A percentile compares a stretch with the other conserved stretches of the same genome.
phyloP scores from a whole-genome alignment of 768 basidiomycete species.

The Leccinum rimulosum region DNA sequence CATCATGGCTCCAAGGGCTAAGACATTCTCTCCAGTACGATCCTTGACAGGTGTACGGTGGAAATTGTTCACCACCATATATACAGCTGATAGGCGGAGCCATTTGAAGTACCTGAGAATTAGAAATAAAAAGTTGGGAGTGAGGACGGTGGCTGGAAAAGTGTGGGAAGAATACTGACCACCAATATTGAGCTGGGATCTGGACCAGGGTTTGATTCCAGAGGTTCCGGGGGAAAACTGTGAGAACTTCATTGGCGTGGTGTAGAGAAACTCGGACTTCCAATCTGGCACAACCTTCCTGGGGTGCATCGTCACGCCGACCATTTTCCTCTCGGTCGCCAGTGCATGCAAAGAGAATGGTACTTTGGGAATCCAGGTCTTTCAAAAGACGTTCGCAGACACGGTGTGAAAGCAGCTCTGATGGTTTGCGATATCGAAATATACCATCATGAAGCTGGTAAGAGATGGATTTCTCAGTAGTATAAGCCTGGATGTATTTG shows the following conservation, averaged over 20 bases:
- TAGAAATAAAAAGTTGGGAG: not conserved
- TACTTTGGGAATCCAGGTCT: too few species aligned
- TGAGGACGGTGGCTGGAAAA: not conserved
- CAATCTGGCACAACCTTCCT: constrained; percentile 3
- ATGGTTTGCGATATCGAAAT: not conserved
- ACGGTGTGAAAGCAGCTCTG: not conserved
- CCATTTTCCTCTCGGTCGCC: not conserved
- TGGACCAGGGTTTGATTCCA: not conserved
- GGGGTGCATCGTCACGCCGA: not conserved
- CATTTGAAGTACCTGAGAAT: constrained; percentile 11
- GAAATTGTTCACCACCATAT: not conserved
- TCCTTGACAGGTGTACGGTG: not conserved
- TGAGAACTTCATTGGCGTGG: not conserved
- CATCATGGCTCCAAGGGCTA: constrained; percentile 1
- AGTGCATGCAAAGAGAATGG: not conserved
- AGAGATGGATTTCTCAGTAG: constrained; percentile 1
- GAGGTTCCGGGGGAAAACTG: not conserved
- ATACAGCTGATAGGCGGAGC: not conserved
- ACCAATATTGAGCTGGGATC: constrained; percentile 1
- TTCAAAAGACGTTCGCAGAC: too few species aligned
- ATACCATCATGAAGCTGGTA: constrained; percentile 13
- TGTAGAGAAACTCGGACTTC: not conserved
- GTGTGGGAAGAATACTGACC: not conserved
- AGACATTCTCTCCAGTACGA: not conserved
- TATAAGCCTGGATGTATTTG: constrained; percentile 1